Conservation (phyloP, 2,329 filamentous ascomycete genomes). For the Monosporascus sp. region DNA sequence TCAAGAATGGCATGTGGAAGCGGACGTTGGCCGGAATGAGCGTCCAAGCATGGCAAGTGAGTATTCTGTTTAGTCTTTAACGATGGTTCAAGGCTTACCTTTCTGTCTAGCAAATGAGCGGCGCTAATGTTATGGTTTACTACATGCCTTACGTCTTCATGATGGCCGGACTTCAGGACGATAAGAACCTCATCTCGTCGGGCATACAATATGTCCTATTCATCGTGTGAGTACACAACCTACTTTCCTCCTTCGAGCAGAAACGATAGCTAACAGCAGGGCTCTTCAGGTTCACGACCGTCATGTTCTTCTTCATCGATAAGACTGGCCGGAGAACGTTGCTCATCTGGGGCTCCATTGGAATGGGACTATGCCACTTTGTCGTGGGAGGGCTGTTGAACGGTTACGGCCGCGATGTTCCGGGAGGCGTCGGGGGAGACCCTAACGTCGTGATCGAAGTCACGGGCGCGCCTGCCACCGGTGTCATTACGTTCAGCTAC, state of each 20-base stretch:
- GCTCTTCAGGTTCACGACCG: slow-evolving; percentile 33
- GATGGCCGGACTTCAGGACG: slow-evolving; percentile 51
- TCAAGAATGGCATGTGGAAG: slow-evolving; percentile 50
- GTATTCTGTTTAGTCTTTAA: slow-evolving; percentile 8
- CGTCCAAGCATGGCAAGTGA: slow-evolving; percentile 51
- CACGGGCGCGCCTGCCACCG: slow-evolving; percentile 47
- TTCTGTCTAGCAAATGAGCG: slow-evolving; percentile 38
- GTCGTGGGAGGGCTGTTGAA: slow-evolving; percentile 49
- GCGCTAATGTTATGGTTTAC: slow-evolving; percentile 50
- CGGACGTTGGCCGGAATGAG: slow-evolving; percentile 50
- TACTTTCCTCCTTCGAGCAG: neutral
- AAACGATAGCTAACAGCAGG: neutral
- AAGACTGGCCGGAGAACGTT: slow-evolving; percentile 57
- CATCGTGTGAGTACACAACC: slow-evolving; percentile 29
- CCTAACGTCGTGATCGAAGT: slow-evolving; percentile 51
- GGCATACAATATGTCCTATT: slow-evolving; percentile 52
- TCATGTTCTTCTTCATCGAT: slow-evolving; percentile 49
- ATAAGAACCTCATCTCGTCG: slow-evolving; percentile 49
- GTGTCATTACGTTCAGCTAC: slow-evolving; percentile 62
- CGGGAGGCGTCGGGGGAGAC: slow-evolving; percentile 41
- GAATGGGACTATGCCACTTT: slow-evolving; percentile 59
- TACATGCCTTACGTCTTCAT: slow-evolving; percentile 57
- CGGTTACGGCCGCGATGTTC: slow-evolving; percentile 36
- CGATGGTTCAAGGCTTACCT: too few relatives aligned
- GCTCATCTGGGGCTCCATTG: slow-evolving; percentile 58